Evolutionary conservation across 2,329 filamentous ascomycete species (phyloP).

Genomic region (Monilinia vaccinii-corymbosi): DNA sequence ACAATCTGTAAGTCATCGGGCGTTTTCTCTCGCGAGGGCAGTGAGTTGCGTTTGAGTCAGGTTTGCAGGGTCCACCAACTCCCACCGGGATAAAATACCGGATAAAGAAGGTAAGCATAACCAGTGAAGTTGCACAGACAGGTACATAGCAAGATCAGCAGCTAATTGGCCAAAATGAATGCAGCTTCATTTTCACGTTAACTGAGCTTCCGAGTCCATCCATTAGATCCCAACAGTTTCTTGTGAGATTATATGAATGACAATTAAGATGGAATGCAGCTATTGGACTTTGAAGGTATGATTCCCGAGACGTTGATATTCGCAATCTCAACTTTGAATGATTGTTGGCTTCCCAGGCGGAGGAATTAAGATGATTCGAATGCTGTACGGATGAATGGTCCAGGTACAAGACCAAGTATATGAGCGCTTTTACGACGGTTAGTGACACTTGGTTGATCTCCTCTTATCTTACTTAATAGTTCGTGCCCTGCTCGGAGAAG

Average conservation of each 20-base stretch:
- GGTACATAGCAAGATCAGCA: not conserved
- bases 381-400: not conserved
- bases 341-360: not conserved
- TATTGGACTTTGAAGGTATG: too few relatives aligned
- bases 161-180: not conserved
- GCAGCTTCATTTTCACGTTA: not conserved
- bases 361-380: not conserved
- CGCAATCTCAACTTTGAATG: not conserved
- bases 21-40: not conserved
- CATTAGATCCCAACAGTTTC: not conserved
- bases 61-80: not conserved
- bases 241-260: not conserved
- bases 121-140: too few relatives aligned
- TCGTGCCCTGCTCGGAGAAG: not conserved
- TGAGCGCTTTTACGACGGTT: not conserved
- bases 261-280: not conserved
- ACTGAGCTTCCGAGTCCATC: too few relatives aligned
- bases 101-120: not conserved
- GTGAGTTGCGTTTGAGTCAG: not conserved
- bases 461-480: not conserved
- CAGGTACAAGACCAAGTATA: not conserved
- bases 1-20: not conserved
- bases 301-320: not conserved
- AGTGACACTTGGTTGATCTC: too few relatives aligned
- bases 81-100: not conserved